Base-by-base conservation (phyloP, 805 yeast species). In the Ogataea degrootiae region DNA sequence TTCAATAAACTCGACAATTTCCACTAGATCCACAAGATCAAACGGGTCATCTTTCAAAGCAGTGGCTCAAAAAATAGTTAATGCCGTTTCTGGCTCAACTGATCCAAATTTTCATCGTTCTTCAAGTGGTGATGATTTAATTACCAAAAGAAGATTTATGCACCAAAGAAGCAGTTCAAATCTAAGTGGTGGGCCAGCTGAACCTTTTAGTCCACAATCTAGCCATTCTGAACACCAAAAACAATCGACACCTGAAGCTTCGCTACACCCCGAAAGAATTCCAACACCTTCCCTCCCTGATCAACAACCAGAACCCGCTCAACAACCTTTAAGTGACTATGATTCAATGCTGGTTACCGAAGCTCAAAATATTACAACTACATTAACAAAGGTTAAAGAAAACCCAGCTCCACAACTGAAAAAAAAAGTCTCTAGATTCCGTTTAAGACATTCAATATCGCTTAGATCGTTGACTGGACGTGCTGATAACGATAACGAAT, bases 391-490 rank as follows among this genome's bases (percentile, higher is more conserved):
- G 7, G 36, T 14, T 35, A 42, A 26, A 37, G 16, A 8, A 16
- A 34, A 41, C 29, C 15, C 44, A 33, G 15, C 46, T 8, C 49
- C 50, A 16, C 26, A 37, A 29, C 29, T 54, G 43, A 57, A 56
- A 38, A 60, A 57, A 45, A 57, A 56, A 39, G 42, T 47, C 14
- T 59, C 65, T 4, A 51, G 49, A 31, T 54, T 58, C 40, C 49
- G 59, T 29, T 53, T 63, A 16, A 56, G 58, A 46, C 66, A 65
- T 48, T 63, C 68, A 2, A 59, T 64, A 6, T 63, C 68, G 5
- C 52, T 65, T 35, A 51, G 66, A 44, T 62, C 66, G 21, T 52
- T 59, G 15, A 44, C 61, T 9, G 52, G 54, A 21, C 38, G 44
- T 26, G 47, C 49, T 37, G 50, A 44, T 31, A 48, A 45, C 31